Percentiles rank a stretch among this genome's conserved stretches.
These are phyloP conservation scores for Microdochium bolleyi DNA, from an alignment of 2,329 filamentous ascomycete genomes.

Conservation along the genomic window DNA sequence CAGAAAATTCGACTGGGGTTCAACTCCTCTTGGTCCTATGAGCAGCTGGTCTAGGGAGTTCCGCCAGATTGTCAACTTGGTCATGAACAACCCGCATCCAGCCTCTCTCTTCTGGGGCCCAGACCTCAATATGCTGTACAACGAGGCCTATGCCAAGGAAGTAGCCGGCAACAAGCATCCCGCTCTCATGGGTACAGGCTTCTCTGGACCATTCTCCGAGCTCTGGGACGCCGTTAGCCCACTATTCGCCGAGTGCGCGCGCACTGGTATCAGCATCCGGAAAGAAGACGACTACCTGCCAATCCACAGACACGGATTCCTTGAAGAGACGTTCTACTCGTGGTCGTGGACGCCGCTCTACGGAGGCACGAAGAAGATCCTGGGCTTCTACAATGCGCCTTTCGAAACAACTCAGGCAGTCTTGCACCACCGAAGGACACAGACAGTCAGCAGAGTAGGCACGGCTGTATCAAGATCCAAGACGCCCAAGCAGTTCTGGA, in stretches of 20 bases:
- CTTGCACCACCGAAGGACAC: slow-evolving; percentile 21
- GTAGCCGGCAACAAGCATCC: slow-evolving; percentile 58
- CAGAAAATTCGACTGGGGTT: slow-evolving; percentile 33
- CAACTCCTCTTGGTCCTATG: slow-evolving; percentile 38
- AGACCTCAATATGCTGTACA: slow-evolving; percentile 56
- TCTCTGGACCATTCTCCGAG: slow-evolving; percentile 50
- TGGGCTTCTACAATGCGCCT: slow-evolving; percentile 30
- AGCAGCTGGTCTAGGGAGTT: slow-evolving; percentile 36
- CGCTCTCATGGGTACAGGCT: slow-evolving; percentile 46
- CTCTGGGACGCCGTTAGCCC: slow-evolving; percentile 22
- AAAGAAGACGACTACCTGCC: slow-evolving; percentile 23
- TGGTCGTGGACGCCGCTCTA: slow-evolving; percentile 30
- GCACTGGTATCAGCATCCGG: slow-evolving; percentile 22
- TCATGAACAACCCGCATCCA: slow-evolving; percentile 36
- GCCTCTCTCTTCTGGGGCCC: slow-evolving; percentile 57
- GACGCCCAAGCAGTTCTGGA: slow-evolving; percentile 26
- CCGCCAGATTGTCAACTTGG: slow-evolving; percentile 33
- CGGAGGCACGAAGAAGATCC: slow-evolving; percentile 22
- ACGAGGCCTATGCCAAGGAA: slow-evolving; percentile 47
- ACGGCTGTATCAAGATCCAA: slow-evolving; percentile 20
- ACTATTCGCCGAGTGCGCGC: slow-evolving; percentile 24
- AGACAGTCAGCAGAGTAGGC: slow-evolving; percentile 23
- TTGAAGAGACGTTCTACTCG: slow-evolving; percentile 29
- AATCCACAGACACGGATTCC: slow-evolving; percentile 22
- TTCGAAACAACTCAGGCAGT: slow-evolving; percentile 27